These are phyloP conservation scores for Euphorbia lathyris DNA, from an alignment of 345 rosid genomes.

Conservation along the genomic window DNA sequence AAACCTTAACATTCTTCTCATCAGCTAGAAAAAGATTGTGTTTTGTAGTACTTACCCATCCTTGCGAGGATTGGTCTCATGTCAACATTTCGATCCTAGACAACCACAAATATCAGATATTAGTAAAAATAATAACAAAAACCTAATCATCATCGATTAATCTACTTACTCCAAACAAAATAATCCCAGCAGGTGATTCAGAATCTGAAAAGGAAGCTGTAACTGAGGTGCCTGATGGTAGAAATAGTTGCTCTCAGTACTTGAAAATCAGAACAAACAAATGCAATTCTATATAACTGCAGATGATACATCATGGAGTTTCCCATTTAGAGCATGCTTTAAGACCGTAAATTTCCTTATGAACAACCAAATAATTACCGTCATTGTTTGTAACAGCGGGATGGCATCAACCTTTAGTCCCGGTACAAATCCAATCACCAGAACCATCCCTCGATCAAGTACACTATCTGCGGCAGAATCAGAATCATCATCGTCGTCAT, in stretches of 20 bases:
- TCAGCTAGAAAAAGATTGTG: slow-evolving; percentile 8
- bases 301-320: no score
- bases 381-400: slow-evolving; percentile 26
- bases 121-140: no score
- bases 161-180: no score
- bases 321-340: background rate
- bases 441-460: slow-evolving; percentile 29
- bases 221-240: slow-evolving; percentile 20
- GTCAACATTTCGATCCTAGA: slow-evolving; percentile 29
- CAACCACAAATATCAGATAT: slow-evolving; percentile 11
- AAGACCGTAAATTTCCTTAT: background rate
- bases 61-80: no score
- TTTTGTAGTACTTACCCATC: no score
- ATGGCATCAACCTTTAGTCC: slow-evolving; percentile 36
- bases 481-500: background rate
- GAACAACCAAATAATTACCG: slow-evolving; percentile 20
- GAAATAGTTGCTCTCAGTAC: background rate
- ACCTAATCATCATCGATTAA: background rate
- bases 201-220: slow-evolving; percentile 28
- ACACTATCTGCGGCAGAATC: background rate
- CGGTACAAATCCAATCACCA: slow-evolving; percentile 45
- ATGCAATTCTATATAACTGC: no score
- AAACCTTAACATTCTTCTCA: background rate
- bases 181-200: slow-evolving; percentile 31
- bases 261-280: no score